phyloP scores from a whole-genome alignment of 345 rosid genomes.

The Eucalyptus tenuipes region DNA sequence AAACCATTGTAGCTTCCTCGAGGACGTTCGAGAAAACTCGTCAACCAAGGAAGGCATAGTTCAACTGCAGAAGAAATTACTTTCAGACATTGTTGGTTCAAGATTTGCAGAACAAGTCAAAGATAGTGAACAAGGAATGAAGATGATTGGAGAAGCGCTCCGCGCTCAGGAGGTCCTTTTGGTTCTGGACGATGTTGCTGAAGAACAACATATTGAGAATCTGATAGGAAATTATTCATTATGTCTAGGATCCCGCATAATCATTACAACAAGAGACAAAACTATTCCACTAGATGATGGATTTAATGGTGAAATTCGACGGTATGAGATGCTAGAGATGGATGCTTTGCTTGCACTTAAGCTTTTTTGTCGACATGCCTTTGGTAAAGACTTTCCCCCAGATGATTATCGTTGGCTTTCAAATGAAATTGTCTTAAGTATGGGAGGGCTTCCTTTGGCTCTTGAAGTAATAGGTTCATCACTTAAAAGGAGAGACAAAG shows the following conservation, averaged over 20 bases:
- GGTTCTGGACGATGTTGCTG: no score
- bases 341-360: not conserved
- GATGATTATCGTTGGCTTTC: constrained; percentile 34
- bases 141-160: no score
- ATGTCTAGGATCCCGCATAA: not conserved
- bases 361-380: not conserved
- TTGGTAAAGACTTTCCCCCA: rapidly evolving
- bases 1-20: not conserved
- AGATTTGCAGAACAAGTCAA: no score
- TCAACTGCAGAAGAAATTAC: not conserved
- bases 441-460: no score
- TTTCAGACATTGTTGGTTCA: no score
- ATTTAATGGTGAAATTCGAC: rapidly evolving
- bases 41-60: not conserved
- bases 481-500: no score
- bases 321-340: not conserved
- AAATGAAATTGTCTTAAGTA: no score
- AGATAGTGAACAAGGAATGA: no score
- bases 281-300: rapidly evolving
- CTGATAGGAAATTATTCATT: not conserved
- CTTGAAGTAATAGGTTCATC: no score
- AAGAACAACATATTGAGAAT: no score
- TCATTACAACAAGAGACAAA: not conserved
- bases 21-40: not conserved
- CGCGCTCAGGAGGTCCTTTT: no score